Evolutionary conservation across 352 stramenopile species (phyloP).

Genomic region (Globisporangium iwayamae): DNA sequence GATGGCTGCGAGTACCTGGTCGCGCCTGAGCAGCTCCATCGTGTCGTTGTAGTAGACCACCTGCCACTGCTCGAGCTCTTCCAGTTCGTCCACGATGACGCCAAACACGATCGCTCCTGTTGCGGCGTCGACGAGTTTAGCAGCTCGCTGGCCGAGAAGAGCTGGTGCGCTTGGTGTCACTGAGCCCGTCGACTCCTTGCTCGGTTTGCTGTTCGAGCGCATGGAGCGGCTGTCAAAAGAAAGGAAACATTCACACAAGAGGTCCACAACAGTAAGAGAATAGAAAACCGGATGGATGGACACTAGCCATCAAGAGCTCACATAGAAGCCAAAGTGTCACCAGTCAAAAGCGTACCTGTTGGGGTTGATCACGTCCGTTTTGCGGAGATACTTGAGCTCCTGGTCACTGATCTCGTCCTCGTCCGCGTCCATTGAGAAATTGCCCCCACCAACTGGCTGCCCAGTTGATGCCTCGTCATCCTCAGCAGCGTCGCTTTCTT

Average conservation of each 20-base stretch:
- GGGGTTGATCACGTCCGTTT: slow-evolving; percentile 46
- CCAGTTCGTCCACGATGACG: slow-evolving; percentile 36
- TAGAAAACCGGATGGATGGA: not conserved
- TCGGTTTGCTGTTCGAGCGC: slow-evolving; percentile 20
- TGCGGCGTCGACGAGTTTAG: slow-evolving; percentile 29
- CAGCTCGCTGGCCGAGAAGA: slow-evolving; percentile 36
- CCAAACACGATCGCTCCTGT: slow-evolving; percentile 41
- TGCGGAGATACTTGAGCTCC: slow-evolving; percentile 46
- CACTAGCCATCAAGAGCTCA: not conserved
- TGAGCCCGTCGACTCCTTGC: too few relatives aligned
- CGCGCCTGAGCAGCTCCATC: slow-evolving; percentile 33
- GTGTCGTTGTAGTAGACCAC: slow-evolving; percentile 57
- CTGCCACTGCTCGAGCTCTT: slow-evolving; percentile 29
- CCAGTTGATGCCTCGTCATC: not conserved
- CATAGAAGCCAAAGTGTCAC: not conserved
- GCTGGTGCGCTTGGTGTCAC: not conserved
- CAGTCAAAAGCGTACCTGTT: slow-evolving; percentile 28
- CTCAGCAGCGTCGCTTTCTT: slow-evolving; percentile 12
- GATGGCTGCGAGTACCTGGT: slow-evolving; percentile 29
- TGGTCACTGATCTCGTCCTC: slow-evolving; percentile 20
- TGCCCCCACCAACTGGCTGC: slow-evolving; percentile 4
- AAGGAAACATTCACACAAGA: not conserved
- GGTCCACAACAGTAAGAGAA: not conserved
- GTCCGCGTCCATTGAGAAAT: slow-evolving; percentile 14
- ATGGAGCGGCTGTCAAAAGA: slow-evolving; percentile 19